Evolutionary conservation across 805 yeast species (phyloP).

Genomic region (Hanseniaspora lachancei): DNA sequence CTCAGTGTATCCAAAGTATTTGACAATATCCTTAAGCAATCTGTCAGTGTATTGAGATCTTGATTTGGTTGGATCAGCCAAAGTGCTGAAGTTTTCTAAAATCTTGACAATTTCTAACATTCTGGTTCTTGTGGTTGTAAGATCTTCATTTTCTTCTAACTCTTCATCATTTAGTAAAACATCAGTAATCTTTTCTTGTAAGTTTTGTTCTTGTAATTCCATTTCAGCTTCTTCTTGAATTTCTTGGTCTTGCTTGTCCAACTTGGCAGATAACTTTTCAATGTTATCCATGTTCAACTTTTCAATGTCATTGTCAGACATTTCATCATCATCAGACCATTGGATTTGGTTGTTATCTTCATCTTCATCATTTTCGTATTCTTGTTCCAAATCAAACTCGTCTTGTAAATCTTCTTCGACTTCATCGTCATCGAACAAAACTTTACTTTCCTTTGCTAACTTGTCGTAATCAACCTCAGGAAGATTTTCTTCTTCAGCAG

Average conservation of each 20-base stretch:
- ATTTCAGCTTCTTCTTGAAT: constrained; percentile 52
- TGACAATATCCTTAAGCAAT: constrained; percentile 72
- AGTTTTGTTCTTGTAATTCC: constrained; percentile 43
- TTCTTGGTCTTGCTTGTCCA: constrained; percentile 47
- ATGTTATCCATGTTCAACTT: constrained; percentile 65
- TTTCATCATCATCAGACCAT: constrained; percentile 65
- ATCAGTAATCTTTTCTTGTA: constrained; percentile 56
- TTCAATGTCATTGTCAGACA: constrained; percentile 44
- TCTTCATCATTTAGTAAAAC: constrained; percentile 61
- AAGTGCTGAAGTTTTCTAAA: constrained; percentile 70
- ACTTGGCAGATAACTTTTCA: constrained; percentile 59
- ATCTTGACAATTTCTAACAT: constrained; percentile 93
- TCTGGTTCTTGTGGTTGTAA: constrained; percentile 76
- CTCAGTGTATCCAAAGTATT: constrained; percentile 85
- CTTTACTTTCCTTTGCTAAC: constrained; percentile 53
- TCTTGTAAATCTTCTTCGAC: constrained; percentile 26
- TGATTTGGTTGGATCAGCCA: constrained; percentile 75
- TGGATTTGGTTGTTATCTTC: constrained; percentile 30
- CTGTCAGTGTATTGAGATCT: constrained; percentile 73
- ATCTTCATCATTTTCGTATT: constrained; percentile 31
- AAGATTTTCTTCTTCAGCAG: constrained; percentile 29
- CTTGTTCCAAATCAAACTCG: constrained; percentile 50
- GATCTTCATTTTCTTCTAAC: constrained; percentile 46
- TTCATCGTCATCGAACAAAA: constrained; percentile 47
- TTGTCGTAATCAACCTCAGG: constrained; percentile 62